Base-by-base conservation (phyloP, 78 protist genomes). In the Anaeramoeba flamelloides region DNA sequence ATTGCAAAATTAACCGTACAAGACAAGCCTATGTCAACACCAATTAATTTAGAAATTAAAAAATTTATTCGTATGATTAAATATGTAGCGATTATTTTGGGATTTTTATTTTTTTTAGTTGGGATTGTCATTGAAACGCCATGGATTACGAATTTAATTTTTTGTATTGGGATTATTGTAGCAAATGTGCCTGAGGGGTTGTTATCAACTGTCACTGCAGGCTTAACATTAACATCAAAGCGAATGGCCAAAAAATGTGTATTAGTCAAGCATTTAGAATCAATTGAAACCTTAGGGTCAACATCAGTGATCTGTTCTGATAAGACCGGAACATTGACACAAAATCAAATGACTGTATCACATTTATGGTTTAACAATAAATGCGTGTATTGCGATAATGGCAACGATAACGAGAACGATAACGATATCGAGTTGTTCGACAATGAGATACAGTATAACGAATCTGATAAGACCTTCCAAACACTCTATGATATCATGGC, bases 271-370 rank as follows among this genome's bases (percentile, higher is more conserved):
- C 81, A 87, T 74, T 84, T 92, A 31, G 53, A 85, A 76, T 74
- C 91, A 30, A 94, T 94, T 32, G 96, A 94, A 75, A 89, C 95
- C 1, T 89, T 94, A 4, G 98, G 98, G 33, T 41, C 88, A 36
- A 89, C 93, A 3, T 82, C 83, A 30, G 87, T 86, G 1, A 89
- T 94, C 34, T 90, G 94, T 40, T 84, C 90, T 0, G 98, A 94
- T 84, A 94, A 94, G 89, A 94, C 98, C 38, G 98, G 98, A 36
- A 94, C 98, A 26, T 88, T 94, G 31, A 94, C 97, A 53, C 91
- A 88, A 76, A 92, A 92, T 39, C 75, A 81, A 38, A 94, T 90
- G 92, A 84, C 85, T 22, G 87, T 87, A 69, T 91, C n/a, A n/a
- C n/a, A n/a, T n/a, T n/a, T n/a, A n/a, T n/a, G n/a, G n/a, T n/a